Evolutionary conservation across 768 basidiomycete species (phyloP), one percentile per base, ranked within the genome.

Genomic region (Candolleomyces aberdarensis): DNA sequence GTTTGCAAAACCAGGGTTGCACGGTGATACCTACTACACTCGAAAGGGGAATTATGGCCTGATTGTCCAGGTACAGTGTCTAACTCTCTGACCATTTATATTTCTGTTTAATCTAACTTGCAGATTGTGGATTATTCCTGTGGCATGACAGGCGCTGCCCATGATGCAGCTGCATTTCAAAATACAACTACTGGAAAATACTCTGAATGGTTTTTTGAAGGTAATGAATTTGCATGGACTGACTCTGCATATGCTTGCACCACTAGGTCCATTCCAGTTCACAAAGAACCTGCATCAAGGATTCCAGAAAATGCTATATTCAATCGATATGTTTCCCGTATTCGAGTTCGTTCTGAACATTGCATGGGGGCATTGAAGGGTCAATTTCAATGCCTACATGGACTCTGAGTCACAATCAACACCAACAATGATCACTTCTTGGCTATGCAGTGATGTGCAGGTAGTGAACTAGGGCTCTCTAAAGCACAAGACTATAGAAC

Each of bases 361-460:
- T 74, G 71, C 54, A 75, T 77, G 67, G 75, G 75, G 17, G 69
- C 69, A 2, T 44, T 77, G 4, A 76, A 77, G 57, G 69, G 70
- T 5, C 63, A 74, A 19, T 77, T 70, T 41, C 73, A 75, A 60
- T 72, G 66, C 48, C 64, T 75, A 7, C 66, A 64, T 4, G 73
- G 66, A 6, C 67, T 77, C 7, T 66, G 67, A 3, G 61, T 74
- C n/a, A 63, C 59, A 17, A 76, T 77, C 55, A 65, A 68, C 31
- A 63, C 63, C 7, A 70, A 70, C n/a, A 14, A 47, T 0, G 67
- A 71, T 26, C 73, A 77, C 62, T 5, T 53, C n/a, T 26, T 26
- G 26, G 26, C 26, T 3, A 26, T 26, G 26, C 26, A n/a, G n/a
- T n/a, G n/a, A n/a, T n/a, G n/a, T n/a, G n/a, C n/a, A n/a, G n/a